Evolutionary conservation across 768 basidiomycete genomes (phyloP), one percentile per base, ranked within the genome.

Genomic region (Boletus rex-veris): DNA sequence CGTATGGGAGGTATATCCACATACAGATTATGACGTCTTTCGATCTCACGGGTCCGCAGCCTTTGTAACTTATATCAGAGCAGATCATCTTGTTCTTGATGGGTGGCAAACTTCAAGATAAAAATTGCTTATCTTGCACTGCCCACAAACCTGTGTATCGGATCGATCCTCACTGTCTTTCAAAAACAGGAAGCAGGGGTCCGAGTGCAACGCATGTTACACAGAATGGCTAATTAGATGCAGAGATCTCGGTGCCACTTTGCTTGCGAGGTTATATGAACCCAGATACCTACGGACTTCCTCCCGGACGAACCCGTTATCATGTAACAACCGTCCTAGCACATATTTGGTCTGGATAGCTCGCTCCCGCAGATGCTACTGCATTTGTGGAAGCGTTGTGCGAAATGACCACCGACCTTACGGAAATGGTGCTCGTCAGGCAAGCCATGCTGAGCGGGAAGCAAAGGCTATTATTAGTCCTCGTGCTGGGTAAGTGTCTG

Each of bases 341-440:
- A 36, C 47, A 52, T 14, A 67, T 73, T 30, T 57, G 59, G 28
- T 47, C 43, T 31, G 65, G 64, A 33, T 39, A 65, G 45, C 61
- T 67, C 38, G 69, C 66, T 7, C 62, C 70, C 24, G 70, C 71
- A 15, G 65, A 73, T 12, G 70, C 74, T 2, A 57, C 60, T 14
- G 75, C 74, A 14, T 80, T 74, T 61, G 71, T 36, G 58, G 52
- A 75, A 76, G 57, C 60, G 75, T n/a, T 77, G 74, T 5, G 71
- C 70, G 28, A 71, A 57, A 60, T 77, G 45, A 52, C 60, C 30
- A 56, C 53, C 41, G 67, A 65, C 44, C 53, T 66, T 33, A 69
- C 68, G n/a, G 71, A 77, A 55, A 67, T 75, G 47, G 74, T 74
- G 61, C 58, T 74, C 49, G 69, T 70, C 12, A 53, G 49, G 35